phyloP scores from a whole-genome alignment of 2,329 filamentous ascomycete species.

The Colletotrichum coccodes region DNA sequence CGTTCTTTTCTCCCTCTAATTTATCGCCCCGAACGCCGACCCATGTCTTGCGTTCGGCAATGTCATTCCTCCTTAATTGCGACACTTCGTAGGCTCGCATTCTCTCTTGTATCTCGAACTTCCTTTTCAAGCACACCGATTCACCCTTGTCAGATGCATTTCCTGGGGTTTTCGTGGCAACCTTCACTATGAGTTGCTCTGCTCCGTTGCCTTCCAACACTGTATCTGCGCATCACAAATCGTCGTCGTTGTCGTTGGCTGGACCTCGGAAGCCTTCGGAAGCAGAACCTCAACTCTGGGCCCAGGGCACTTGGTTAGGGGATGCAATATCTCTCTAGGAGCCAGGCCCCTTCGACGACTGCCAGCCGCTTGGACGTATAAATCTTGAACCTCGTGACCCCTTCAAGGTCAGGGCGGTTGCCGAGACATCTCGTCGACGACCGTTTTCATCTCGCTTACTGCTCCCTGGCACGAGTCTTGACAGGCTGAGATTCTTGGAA shows the following conservation, averaged over 20 bases:
- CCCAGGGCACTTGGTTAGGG: background rate
- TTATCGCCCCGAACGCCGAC: constrained; percentile 28
- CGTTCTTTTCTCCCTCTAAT: constrained; percentile 14
- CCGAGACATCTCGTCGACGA: too few species aligned
- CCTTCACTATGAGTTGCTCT: constrained; percentile 21
- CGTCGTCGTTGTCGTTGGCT: background rate
- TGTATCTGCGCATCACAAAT: background rate
- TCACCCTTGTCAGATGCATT: background rate
- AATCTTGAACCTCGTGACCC: background rate
- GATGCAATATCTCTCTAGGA: background rate
- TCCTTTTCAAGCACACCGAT: background rate
- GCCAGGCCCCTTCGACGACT: too few species aligned
- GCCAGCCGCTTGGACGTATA: background rate
- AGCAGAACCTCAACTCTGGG: background rate
- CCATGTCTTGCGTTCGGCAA: constrained; percentile 2
- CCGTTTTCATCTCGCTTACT: background rate
- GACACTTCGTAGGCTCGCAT: background rate
- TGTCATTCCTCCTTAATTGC: background rate
- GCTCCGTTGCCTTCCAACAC: background rate
- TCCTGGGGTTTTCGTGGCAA: background rate
- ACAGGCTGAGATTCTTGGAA: background rate
- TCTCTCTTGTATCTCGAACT: background rate
- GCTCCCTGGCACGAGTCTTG: background rate
- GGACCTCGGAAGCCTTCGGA: background rate
- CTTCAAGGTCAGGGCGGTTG: background rate